These are phyloP conservation scores for Raddia guianensis DNA, from an alignment of 176 grass and related monocot species.

Conservation along the genomic window DNA sequence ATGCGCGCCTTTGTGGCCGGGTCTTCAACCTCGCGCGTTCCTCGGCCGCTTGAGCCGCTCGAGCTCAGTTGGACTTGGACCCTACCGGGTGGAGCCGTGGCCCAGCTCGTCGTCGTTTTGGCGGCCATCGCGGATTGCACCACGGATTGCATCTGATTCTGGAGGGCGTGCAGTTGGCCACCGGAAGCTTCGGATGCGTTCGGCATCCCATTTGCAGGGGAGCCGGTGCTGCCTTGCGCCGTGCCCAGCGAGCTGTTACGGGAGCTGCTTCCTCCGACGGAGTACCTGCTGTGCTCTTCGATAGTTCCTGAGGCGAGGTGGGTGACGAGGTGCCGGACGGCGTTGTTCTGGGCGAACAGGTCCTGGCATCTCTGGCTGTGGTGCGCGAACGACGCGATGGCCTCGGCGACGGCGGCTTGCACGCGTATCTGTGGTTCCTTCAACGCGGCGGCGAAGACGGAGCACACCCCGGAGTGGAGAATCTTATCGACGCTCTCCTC, in stretches of 20 bases:
- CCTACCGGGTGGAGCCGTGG: neutral
- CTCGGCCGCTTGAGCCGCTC: conserved; percentile 37
- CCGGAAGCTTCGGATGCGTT: neutral
- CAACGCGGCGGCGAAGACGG: conserved; percentile 64
- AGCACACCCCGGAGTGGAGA: conserved; percentile 62
- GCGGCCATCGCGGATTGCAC: conserved; percentile 59
- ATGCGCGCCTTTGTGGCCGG: conserved; percentile 60
- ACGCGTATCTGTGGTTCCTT: conserved; percentile 84
- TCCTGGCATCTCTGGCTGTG: conserved; percentile 66
- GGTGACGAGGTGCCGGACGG: conserved; percentile 68
- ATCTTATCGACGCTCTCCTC: conserved; percentile 63
- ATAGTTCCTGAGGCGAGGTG: conserved; percentile 84
- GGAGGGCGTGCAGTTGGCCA: conserved; percentile 14
- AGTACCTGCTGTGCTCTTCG: conserved; percentile 86
- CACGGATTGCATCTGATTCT: conserved; percentile 63
- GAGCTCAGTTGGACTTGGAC: conserved; percentile 21
- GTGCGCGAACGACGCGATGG: conserved; percentile 61
- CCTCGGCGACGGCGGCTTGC: conserved; percentile 71
- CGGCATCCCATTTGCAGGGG: conserved; percentile 2
- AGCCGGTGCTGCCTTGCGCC: conserved; percentile 10
- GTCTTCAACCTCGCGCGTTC: conserved; percentile 57
- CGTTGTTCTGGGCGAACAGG: conserved; percentile 70
- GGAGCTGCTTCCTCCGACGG: conserved; percentile 11
- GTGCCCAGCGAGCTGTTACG: conserved; percentile 40
- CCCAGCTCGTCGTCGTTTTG: conserved; percentile 39